Conservation (phyloP, 805 yeast genomes). For the Blastobotrys terrestris region DNA sequence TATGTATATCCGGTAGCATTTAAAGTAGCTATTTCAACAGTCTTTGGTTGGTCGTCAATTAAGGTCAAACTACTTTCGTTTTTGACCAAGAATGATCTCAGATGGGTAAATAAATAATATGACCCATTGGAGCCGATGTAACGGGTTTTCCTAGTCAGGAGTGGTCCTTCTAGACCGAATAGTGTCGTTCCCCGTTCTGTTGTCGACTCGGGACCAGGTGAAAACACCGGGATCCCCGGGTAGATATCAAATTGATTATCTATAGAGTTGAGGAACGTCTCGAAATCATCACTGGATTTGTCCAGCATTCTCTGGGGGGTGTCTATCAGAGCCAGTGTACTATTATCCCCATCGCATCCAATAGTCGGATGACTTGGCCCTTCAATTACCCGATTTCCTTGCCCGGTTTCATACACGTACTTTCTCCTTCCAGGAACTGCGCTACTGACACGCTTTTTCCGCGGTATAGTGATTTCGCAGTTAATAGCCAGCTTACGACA, state of each 20-base stretch:
- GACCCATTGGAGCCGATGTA: background rate
- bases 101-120: background rate
- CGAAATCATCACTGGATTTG: background rate
- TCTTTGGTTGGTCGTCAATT: background rate
- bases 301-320: background rate
- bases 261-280: background rate
- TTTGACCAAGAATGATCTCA: background rate
- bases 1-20: background rate
- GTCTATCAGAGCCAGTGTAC: too few relatives aligned
- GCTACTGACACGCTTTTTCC: background rate
- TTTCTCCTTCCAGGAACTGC: background rate
- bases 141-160: background rate
- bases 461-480: background rate
- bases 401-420: background rate
- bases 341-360: too few relatives aligned
- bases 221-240: background rate
- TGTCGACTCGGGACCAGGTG: background rate
- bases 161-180: background rate
- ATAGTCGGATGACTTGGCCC: background rate
- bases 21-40: background rate
- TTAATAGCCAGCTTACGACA: background rate
- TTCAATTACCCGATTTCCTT: too few relatives aligned
- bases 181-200: background rate
- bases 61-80: background rate
- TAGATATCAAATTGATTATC: background rate